Evolutionary conservation across 805 yeast species (phyloP), one percentile per base, ranked within the genome.

Genomic region (Wickerhamiella occidentalis): DNA sequence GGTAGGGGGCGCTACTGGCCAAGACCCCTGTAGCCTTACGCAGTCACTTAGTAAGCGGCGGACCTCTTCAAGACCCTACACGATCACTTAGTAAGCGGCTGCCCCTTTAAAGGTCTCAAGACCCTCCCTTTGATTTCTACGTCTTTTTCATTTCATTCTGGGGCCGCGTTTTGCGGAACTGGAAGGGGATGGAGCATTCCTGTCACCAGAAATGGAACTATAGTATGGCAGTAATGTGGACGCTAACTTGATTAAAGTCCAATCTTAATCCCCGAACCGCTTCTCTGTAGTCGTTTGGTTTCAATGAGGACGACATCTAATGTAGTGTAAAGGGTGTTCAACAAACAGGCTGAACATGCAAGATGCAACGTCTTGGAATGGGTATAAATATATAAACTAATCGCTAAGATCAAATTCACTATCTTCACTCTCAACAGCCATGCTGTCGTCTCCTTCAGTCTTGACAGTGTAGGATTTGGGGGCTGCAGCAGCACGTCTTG

Each of bases 261-360:
- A 56, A 57, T 56, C 42, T 52, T 57, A 57, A 57, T 57, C 60
- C 57, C 60, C 60, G 60, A 49, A 58, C 53, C 40, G 30, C 46
- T 55, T 49, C 35, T 25, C 51, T 15, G 54, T 57, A 56, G 52
- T 43, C 48, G 40, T 54, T 43, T 57, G 60, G 60, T 54, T 57
- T 57, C 60, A 55, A 19, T 55, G 59, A 59, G 60, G 60, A 57
- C 60, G 12, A 57, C 59, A 57, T 52, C 6, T 15, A 3, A 25
- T 6, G 28, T 25, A 25, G 28, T 25, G 28, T 25, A 25, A 9
- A 25, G 28, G 28, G 28, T 25, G 9, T 25, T n/a, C n/a, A n/a
- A n/a, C n/a, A n/a, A n/a, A n/a, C n/a, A n/a, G n/a, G n/a, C n/a
- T n/a, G n/a, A n/a, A n/a, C n/a, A n/a, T n/a, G n/a, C n/a, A n/a